phyloP scores from a whole-genome alignment of 2,329 filamentous ascomycete species.

The Cladophialophora exuberans region DNA sequence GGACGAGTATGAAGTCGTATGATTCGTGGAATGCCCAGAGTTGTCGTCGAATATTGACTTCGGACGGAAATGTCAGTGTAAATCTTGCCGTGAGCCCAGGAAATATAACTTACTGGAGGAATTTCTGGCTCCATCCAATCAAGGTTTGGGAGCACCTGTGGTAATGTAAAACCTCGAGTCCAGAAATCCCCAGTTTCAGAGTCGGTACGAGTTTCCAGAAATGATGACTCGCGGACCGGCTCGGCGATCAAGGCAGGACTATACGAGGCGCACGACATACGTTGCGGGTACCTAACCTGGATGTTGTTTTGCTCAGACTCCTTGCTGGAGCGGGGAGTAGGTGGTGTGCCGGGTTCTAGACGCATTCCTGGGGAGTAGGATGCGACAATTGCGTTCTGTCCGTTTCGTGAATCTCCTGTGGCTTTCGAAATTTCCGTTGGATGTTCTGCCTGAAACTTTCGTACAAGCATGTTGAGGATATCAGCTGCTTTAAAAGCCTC shows the following conservation, averaged over 20 bases:
- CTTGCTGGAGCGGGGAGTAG: not conserved
- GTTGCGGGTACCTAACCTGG: not conserved
- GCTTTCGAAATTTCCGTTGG: not conserved
- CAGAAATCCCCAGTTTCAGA: not conserved
- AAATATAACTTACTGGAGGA: slow-evolving; percentile 1
- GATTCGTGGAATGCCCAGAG: too few species aligned
- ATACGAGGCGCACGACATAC: too few species aligned
- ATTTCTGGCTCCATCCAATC: slow-evolving; percentile 8
- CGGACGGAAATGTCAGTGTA: not conserved
- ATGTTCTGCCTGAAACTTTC: slow-evolving; percentile 61
- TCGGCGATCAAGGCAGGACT: too few species aligned
- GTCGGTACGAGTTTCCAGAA: slow-evolving; percentile 2
- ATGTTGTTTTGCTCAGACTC: not conserved
- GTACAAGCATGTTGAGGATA: slow-evolving; percentile 79
- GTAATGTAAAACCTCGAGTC: not conserved
- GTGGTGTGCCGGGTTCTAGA: not conserved
- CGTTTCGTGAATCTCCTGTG: not conserved
- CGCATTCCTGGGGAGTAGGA: not conserved
- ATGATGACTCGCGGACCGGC: too few species aligned
- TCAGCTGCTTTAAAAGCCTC: slow-evolving; percentile 85
- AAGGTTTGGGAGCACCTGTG: slow-evolving; percentile 8
- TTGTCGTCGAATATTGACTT: slow-evolving; percentile 2
- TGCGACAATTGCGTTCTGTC: not conserved
- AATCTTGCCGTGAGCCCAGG: not conserved
- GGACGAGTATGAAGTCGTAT: slow-evolving; percentile 11